phyloP scores from a whole-genome alignment of 2,329 filamentous ascomycete species.

The Colletotrichum aenigma region DNA sequence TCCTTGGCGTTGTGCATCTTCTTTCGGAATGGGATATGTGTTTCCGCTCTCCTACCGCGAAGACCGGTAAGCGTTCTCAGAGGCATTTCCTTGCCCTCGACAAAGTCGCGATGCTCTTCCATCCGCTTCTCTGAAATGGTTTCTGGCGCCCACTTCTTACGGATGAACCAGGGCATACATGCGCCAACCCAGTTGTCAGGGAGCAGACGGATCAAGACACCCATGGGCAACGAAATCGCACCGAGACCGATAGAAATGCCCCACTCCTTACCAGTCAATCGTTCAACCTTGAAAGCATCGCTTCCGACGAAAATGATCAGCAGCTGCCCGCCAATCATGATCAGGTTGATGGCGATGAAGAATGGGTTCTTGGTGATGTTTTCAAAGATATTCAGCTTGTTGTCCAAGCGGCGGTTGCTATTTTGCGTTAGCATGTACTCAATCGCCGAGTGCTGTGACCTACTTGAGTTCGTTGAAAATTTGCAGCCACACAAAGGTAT shows the following conservation, averaged over 20 bases:
- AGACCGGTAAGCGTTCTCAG: conserved; percentile 33
- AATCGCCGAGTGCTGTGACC: conserved; percentile 51
- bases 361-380: conserved; percentile 79
- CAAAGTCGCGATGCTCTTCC: conserved; percentile 18
- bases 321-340: conserved; percentile 85
- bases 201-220: conserved; percentile 72
- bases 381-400: conserved; percentile 87
- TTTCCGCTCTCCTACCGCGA: conserved; percentile 31
- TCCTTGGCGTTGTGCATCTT: conserved; percentile 31
- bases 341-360: conserved; percentile 78
- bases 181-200: conserved; percentile 62
- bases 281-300: conserved; percentile 70
- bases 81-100: conserved; percentile 27
- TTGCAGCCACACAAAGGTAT: conserved; percentile 89
- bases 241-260: conserved; percentile 81
- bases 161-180: conserved; percentile 30
- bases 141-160: conserved; percentile 27
- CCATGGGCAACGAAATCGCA: conserved; percentile 76
- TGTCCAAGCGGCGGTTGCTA: conserved; percentile 81
- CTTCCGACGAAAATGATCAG: conserved; percentile 86
- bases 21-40: conserved; percentile 32
- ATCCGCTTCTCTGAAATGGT: conserved; percentile 23
- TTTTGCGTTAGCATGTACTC: conserved; percentile 36
- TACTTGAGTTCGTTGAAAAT: conserved; percentile 57
- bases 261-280: conserved; percentile 75